Evolutionary conservation across 495 filamentous ascomycete genomes (phyloP), one percentile per base, ranked within the genome.

Genomic region (Hyaloscypha bicolor): DNA sequence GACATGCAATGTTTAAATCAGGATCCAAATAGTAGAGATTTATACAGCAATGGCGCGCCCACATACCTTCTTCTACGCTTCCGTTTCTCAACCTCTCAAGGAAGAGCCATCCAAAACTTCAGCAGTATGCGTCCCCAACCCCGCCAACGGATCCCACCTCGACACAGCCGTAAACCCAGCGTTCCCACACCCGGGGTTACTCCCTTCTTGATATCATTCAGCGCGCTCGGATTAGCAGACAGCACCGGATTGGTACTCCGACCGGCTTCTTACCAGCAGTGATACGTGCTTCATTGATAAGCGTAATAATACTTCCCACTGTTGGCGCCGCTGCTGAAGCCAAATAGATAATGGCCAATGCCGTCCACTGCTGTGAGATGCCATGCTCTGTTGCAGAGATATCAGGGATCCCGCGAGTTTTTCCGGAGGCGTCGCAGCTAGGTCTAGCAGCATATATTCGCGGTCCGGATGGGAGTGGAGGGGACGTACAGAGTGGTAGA

Each of bases 321-420:
- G 73, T 71, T 53, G 77, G 77, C 16, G 71, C 66, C 3, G 74
- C 74, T 2, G 73, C 73, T 16, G 85, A 62, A 16, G 87, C 87
- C 81, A 9, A 71, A 78, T 19, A 84, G 74, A 5, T 79, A 74
- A 2, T 67, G 64, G 35, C 79, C 76, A 3, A 72, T 12, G 4
- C 81, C 82, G 25, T 73, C 70, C 19, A 81, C 75, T 21, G 61
- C 80, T 22, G 87, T 76, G 22, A 83, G 69, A 62, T 87, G n/a
- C n/a, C n/a, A n/a, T n/a, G n/a, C n/a, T n/a, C n/a, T n/a, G n/a
- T n/a, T n/a, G 87, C 86, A 4, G 84, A 75, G 32, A 92, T 81
- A 60, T 92, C 89, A 0, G 89, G 88, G 62, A 85, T 89, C 0
- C 79, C 89, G 30, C 89, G 82, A 2, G 33, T 48, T 31, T 25